Conservation (phyloP, 331 rosid species). For the Cucumis variabilis region DNA sequence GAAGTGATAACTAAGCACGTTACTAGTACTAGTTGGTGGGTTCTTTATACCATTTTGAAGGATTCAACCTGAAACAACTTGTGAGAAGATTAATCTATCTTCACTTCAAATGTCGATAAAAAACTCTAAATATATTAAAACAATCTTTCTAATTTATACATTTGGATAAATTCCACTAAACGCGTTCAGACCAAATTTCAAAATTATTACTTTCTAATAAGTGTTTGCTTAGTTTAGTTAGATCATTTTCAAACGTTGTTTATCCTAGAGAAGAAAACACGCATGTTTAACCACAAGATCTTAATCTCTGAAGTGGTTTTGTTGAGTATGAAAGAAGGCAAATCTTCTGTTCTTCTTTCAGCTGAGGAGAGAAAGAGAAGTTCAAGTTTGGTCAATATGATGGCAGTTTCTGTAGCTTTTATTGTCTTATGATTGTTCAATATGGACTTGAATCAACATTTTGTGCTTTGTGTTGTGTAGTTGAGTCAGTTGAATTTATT, state of each 20-base stretch:
- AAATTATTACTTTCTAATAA: neutral
- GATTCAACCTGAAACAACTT: too few relatives aligned
- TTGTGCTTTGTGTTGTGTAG: neutral
- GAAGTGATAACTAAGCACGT: too few relatives aligned
- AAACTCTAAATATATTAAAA: too few relatives aligned
- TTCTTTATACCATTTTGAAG: too few relatives aligned
- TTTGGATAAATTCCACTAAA: too few relatives aligned
- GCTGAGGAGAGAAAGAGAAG: neutral
- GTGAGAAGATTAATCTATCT: too few relatives aligned
- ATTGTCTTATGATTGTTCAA: neutral
- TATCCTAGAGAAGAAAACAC: neutral
- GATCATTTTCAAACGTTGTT: neutral
- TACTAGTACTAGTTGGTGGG: too few relatives aligned
- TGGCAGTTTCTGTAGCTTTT: constrained; percentile 1
- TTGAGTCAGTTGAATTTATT: constrained; percentile 17
- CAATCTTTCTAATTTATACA: too few relatives aligned
- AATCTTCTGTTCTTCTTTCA: neutral
- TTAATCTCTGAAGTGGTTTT: neutral
- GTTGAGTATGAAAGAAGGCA: neutral
- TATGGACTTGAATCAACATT: neutral
- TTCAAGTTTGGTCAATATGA: neutral
- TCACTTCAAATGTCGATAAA: too few relatives aligned
- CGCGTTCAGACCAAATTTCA: too few relatives aligned
- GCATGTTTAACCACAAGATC: neutral
- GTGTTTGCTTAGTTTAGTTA: neutral